Evolutionary conservation across 768 basidiomycete species (phyloP), one percentile per base, ranked within the genome.

Genomic region (Steccherinum ochraceum): DNA sequence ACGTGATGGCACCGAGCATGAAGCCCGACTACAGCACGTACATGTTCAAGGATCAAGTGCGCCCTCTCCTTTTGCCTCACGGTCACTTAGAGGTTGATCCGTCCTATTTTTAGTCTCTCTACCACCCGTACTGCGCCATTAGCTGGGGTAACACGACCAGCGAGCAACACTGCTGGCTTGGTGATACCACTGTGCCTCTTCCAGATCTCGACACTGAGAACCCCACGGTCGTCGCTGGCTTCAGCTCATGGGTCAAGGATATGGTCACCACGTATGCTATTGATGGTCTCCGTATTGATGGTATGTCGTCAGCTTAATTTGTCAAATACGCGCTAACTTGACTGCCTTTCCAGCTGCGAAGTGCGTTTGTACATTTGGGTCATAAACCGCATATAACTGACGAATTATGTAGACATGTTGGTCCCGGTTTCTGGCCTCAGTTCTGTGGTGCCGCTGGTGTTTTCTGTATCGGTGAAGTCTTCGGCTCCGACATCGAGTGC

Each of bases 221-320:
- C 54, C 68, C 79, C 5, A 68, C 68, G 25, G 88, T 93, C 40
- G 72, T 80, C 25, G 69, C 74, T 10, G 72, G 71, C 27, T 92
- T 85, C 65, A 76, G 79, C 23, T 61, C 68, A 5, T 93, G 89
- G 91, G 81, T 93, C 57, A 64, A 69, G 35, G 65, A 75, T 25
- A 71, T 93, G 16, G 84, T 93, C 24, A 54, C 77, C 50, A 80
- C 83, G 54, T 92, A 86, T 63, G 69, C 69, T 24, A 83, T 94
- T 53, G 91, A 93, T 63, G 88, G 90, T n/a, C 78, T 94, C 52
- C 83, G 91, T 45, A 86, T 93, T 63, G 91, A 93, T 62, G 88
- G 74, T 70, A 44, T 52, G 72, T 52, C 4, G 12, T 24, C 50
- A 51, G 35, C 40, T 19, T 27, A 16, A 12, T 24, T 20, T 7